Evolutionary conservation across 495 filamentous ascomycete species (phyloP).

Genomic region (Beverwykella pulmonaria): DNA sequence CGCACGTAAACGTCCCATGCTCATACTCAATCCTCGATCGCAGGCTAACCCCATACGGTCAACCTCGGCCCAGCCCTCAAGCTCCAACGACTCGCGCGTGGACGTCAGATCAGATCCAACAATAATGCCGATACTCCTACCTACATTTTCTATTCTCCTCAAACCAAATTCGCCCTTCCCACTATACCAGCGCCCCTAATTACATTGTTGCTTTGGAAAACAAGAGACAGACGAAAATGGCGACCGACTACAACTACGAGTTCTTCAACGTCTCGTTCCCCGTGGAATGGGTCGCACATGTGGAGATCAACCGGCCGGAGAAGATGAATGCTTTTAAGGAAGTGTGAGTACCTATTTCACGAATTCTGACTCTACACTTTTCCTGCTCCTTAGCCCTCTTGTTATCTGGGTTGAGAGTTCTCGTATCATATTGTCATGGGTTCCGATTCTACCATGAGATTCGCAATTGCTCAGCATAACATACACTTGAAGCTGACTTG

Average conservation of each 20-base stretch:
- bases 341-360: conserved; percentile 49
- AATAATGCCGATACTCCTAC: neutral
- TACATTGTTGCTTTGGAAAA: no score
- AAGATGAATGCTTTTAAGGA: conserved; percentile 92
- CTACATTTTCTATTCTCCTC: neutral
- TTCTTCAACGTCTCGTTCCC: conserved; percentile 81
- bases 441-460: no score
- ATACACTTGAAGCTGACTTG: no score
- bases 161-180: no score
- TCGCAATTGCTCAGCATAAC: no score
- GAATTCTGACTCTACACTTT: no score
- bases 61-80: neutral
- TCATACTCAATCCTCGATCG: neutral
- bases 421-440: no score
- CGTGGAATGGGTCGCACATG: conserved; percentile 74
- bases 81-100: conserved; percentile 3
- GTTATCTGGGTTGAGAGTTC: no score
- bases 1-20: no score
- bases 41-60: neutral
- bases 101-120: conserved; percentile 13
- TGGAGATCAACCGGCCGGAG: conserved; percentile 86
- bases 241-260: conserved; percentile 45
- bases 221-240: neutral
- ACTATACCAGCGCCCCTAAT: no score
- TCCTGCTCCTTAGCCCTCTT: no score